Conservation (phyloP, 2,329 filamentous ascomycete genomes). For the Teratosphaeria destructans region DNA sequence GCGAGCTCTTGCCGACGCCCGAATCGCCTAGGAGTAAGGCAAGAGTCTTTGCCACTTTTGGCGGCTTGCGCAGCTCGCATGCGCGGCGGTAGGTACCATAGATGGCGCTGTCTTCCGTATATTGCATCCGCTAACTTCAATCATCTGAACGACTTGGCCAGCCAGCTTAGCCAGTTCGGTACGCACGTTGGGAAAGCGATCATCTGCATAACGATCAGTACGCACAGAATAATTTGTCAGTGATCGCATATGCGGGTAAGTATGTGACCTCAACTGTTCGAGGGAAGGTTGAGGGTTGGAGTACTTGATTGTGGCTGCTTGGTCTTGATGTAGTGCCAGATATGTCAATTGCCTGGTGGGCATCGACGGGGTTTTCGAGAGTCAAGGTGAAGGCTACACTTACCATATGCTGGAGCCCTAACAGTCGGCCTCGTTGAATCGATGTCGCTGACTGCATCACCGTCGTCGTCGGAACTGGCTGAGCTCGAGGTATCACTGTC, state of each 20-base stretch:
- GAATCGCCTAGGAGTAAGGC: not conserved
- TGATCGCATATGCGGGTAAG: not conserved
- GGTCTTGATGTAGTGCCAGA: not conserved
- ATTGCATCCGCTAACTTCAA: not conserved
- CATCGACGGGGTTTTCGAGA: not conserved
- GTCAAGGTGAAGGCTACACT: not conserved
- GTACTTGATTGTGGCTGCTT: not conserved
- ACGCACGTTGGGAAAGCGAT: not conserved
- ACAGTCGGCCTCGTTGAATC: not conserved
- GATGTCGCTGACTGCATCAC: not conserved
- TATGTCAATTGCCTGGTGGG: not conserved
- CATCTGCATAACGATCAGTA: not conserved
- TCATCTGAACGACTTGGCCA: not conserved
- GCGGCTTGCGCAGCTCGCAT: not conserved
- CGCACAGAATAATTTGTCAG: not conserved
- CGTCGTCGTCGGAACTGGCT: not conserved
- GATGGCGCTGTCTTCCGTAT: not conserved
- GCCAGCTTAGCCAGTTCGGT: not conserved
- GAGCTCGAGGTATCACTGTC: not conserved
- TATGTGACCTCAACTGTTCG: no score
- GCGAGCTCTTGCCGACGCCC: not conserved
- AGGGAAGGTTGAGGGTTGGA: not conserved
- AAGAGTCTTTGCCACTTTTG: not conserved
- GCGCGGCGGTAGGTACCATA: not conserved
- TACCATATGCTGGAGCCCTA: not conserved